Evolutionary conservation across 768 basidiomycete species (phyloP), one percentile per base, ranked within the genome.

Genomic region (Phlebiopsis gigantea): DNA sequence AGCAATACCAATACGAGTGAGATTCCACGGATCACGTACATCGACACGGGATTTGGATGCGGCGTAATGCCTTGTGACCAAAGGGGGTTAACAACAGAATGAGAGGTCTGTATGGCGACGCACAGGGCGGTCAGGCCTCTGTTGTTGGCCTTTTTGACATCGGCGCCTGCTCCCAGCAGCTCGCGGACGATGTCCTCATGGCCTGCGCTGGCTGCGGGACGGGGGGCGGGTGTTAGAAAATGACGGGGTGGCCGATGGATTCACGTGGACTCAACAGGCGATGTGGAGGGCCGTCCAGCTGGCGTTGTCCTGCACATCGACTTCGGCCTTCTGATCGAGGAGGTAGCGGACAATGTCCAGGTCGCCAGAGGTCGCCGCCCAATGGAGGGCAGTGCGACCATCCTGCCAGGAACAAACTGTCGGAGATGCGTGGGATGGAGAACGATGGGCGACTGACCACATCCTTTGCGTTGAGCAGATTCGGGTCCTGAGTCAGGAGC

Each of bases 21-120:
- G 42, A 7, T 17, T 19, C n/a, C 25, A 34, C 25, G 51, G 50
- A 25, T 55, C 34, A 51, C 67, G 55, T 65, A 90, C 92, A 66
- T 92, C 88, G 60, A 93, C 81, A 44, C 85, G 88, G 55, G 92
- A 87, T 69, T 94, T 95, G 28, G 93, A 96, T 45, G 93, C 93
- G 26, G 93, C 92, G 66, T 96, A 96, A 71, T 95, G 92, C 64
- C 93, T 96, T 55, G 45, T 25, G 54, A 31, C 30, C 22, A 12
- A 21, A 42, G 44, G 25, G 7, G 10, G 52, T 48, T 28, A 56
- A 47, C 22, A 15, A 45, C 50, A 41, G 29, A 29, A 14, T 28
- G 29, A 10, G 31, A 21, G 17, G n/a, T 8, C 8, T 28, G 21
- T 55, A 28, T 52, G 46, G 41, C 49, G 22, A 72, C 88, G 69